Evolutionary conservation across 2,329 filamentous ascomycete species (phyloP).

Genomic region (Stylonectria norvegica): DNA sequence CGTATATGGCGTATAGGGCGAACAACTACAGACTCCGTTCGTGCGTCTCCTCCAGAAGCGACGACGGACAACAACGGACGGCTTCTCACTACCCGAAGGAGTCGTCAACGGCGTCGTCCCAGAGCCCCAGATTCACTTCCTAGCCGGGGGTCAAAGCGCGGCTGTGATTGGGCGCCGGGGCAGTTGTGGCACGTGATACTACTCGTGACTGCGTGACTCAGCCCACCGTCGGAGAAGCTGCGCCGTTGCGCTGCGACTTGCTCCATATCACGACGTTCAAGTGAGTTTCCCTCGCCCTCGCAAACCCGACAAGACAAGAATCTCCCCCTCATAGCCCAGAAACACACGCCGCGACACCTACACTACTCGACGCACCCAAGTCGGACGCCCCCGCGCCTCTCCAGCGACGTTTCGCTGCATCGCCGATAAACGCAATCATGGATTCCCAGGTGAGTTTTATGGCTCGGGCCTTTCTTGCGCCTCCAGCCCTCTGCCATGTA

Average conservation of each 20-base stretch:
- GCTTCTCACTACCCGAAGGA: conserved; percentile 8
- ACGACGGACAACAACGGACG: background rate
- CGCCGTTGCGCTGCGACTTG: conserved; percentile 18
- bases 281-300: conserved; percentile 15
- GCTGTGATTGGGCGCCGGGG: conserved; percentile 21
- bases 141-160: conserved; percentile 15
- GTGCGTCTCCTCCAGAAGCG: background rate
- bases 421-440: conserved; percentile 1
- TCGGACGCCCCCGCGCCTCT: too few relatives aligned
- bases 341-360: background rate
- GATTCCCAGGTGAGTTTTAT: background rate
- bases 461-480: too few relatives aligned
- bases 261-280: conserved; percentile 21
- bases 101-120: conserved; percentile 15
- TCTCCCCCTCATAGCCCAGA: too few relatives aligned
- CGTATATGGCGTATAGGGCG: too few relatives aligned
- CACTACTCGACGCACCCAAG: too few relatives aligned
- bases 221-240: conserved; percentile 3
- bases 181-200: background rate
- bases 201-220: background rate
- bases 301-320: conserved; percentile 12
- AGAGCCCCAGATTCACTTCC: conserved; percentile 18
- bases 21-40: background rate
- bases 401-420: too few relatives aligned
- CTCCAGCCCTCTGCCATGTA: background rate